Base-by-base conservation (phyloP, 2,329 filamentous ascomycete genomes). In the Fonsecaea nubica region DNA sequence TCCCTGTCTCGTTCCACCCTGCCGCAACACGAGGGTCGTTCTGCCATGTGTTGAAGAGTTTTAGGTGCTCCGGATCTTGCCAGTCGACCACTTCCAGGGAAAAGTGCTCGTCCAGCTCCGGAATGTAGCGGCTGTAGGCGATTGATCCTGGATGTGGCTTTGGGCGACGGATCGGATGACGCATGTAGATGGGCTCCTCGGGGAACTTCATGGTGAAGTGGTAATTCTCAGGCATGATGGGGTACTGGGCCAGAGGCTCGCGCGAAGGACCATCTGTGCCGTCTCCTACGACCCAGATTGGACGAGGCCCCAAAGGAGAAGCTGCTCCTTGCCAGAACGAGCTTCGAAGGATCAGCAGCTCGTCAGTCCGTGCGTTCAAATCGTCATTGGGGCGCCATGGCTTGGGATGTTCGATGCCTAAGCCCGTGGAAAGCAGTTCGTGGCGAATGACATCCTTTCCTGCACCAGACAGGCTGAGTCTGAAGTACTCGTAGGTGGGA, bases 11-110 rank as follows among this genome's bases (percentile, higher is more conserved):
- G 74, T 92, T 91, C 91, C 91, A 93, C 3, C 90, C 90, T 74
- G 89, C 86, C 4, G 90, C 90, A 36, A 94, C 91, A 58, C 91
- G 89, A 60, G 91, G 91, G 75, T 93, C 91, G 75, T 94, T 94
- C 79, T 93, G 91, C 91, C 91, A 94, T 64, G 83, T 84, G 78
- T 93, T 88, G 82, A 94, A 93, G 4, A 92, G 81, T n/a, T 81
- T 79, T 60, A 93, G 79, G 77, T 94, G 90, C 72, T 86, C 83
- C 0, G 80, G 75, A 73, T 91, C 81, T 40, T 83, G 74, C 78
- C 86, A 91, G 76, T 93, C 88, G 1, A 94, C 83, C 8, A 87
- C 87, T 25, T 90, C 83, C 81, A 93, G 90, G 66, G 89, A 91
- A 77, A 93, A 93, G 70, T 87, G 90, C 81, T 93, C 89, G 68